Evolutionary conservation across 805 yeast species (phyloP).

Genomic region (Monosporozyma aerobia): DNA sequence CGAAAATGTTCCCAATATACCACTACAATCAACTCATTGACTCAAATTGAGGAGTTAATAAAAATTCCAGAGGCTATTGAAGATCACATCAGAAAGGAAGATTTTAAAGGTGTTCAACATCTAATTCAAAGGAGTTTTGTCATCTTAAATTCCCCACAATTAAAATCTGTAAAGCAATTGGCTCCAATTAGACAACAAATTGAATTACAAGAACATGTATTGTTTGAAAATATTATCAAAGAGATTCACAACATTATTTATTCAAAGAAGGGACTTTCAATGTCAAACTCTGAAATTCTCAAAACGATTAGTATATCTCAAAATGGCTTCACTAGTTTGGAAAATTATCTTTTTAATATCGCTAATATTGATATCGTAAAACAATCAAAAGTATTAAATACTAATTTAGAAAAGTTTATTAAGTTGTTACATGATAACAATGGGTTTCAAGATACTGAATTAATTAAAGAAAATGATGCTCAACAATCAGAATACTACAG

Average conservation of each 20-base stretch:
- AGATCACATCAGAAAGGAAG: constrained; percentile 54
- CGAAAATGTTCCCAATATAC: constrained; percentile 51
- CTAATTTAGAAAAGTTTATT: constrained; percentile 30
- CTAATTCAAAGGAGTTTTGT: constrained; percentile 39
- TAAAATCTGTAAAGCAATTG: constrained; percentile 54
- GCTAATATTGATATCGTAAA: constrained; percentile 49
- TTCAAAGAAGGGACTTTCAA: constrained; percentile 32
- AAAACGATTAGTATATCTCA: constrained; percentile 14
- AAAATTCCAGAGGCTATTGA: constrained; percentile 58
- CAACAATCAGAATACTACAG: constrained; percentile 26
- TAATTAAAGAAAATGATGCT: background rate
- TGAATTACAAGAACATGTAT: constrained; percentile 45
- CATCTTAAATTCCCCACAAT: constrained; percentile 40
- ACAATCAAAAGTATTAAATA: constrained; percentile 35
- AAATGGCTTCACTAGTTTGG: constrained; percentile 36
- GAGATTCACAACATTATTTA: constrained; percentile 67
- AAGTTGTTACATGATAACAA: background rate
- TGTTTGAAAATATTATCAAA: constrained; percentile 67
- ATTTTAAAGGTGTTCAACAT: constrained; percentile 55
- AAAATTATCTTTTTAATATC: constrained; percentile 45
- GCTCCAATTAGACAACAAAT: constrained; percentile 41
- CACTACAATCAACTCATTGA: constrained; percentile 62
- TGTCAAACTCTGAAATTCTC: constrained; percentile 16
- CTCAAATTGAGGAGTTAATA: constrained; percentile 53
- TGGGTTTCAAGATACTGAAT: background rate